Evolutionary conservation across 164 flowering plant genomes (phyloP), one percentile per base, ranked within the genome.

Genomic region (Kalanchoe fedtschenkoi): DNA sequence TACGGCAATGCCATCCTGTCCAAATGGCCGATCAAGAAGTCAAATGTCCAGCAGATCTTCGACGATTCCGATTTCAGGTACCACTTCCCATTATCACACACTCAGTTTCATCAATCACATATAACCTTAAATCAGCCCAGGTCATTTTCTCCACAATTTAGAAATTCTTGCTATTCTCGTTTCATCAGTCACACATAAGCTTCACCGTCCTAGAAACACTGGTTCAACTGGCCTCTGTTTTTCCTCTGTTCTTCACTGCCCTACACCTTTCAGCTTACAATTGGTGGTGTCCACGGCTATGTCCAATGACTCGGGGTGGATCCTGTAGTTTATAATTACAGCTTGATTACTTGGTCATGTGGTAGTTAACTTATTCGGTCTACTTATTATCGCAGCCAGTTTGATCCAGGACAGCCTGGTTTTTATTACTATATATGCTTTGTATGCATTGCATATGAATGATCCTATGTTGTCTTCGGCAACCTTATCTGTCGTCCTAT

Each of bases 11-110:
- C 89, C 26, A 62, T 84, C n/a, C 51, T 84, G 56, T 80, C 89
- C 1, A 74, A 67, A 58, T 84, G 83, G 86, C 89, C 89, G 44
- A 84, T 84, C 34, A 84, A 82, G 68, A 66, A 64, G 14, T 84
- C 74, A 74, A 76, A 70, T 34, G 76, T 72, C 56, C 85, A 79
- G 65, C 80, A 77, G 67, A 80, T 84, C 65, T 79, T 76, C 35
- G 90, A 84, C 39, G 81, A 82, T 29, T 33, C 85, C 3, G 90
- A 84, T 76, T 79, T 84, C 85, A 80, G 90, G 90, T 84, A 13
- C 51, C 39, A 55, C 7, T 41, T 26, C 39, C 26, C 14, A 14
- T 33, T 34, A 34, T 9, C 22, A 19, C 10, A 22, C 13, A 10
- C 14, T 47, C 11, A 43, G 22, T 15, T 4, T 21, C 9, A n/a